These are phyloP conservation scores for Lasiodiplodia citricola DNA, from an alignment of 2,329 filamentous ascomycete species.

Conservation along the genomic window DNA sequence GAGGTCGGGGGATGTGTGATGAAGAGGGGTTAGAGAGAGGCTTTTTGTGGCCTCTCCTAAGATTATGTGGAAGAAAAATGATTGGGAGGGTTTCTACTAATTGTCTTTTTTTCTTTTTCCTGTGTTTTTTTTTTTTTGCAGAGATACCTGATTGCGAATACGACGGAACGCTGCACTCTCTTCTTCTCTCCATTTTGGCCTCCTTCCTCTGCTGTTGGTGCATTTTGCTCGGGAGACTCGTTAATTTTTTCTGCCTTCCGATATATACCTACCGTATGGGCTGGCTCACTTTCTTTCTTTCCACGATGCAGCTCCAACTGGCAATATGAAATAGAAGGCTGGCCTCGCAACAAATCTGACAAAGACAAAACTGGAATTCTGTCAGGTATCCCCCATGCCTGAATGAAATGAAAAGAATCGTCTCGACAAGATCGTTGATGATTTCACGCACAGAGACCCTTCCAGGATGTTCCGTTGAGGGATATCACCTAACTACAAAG, in stretches of 20 bases:
- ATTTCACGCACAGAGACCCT: no score
- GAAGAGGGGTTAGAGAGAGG: background rate
- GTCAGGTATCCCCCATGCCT: no score
- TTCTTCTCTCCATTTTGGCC: background rate
- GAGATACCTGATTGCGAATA: background rate
- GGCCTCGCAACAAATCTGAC: no score
- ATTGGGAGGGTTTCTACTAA: background rate
- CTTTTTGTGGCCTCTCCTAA: no score
- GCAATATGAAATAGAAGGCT: no score
- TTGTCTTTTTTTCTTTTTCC: background rate
- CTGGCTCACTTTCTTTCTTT: background rate
- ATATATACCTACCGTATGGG: background rate
- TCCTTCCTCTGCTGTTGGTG: background rate
- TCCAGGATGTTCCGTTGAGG: no score
- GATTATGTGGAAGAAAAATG: no score
- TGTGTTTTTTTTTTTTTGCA: background rate
- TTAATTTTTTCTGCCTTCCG: background rate
- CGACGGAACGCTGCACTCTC: background rate
- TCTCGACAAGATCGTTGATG: no score
- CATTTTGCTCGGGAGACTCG: background rate
- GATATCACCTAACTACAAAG: no score
- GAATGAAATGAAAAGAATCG: no score
- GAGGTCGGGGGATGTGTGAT: background rate
- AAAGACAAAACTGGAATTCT: no score
- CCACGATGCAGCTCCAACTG: no score